phyloP scores from a whole-genome alignment of 177 flowering plant species.

The Telopea speciosissima region DNA sequence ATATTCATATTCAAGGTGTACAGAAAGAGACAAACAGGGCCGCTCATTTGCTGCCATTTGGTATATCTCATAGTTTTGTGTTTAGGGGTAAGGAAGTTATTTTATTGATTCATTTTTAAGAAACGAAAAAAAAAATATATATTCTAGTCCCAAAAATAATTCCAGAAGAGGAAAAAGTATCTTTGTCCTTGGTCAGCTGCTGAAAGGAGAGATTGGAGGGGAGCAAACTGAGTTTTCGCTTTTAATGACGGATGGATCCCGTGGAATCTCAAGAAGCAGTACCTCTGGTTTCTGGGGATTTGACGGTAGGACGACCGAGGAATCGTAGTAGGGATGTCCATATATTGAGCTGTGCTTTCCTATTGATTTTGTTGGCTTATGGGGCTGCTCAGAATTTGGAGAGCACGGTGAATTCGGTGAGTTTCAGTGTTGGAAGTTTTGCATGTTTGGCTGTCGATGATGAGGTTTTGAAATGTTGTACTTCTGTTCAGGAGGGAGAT shows the following conservation, averaged over 20 bases:
- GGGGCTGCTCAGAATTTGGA: conserved; percentile 91
- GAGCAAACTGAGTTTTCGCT: too few relatives aligned
- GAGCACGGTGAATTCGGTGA: conserved; percentile 71
- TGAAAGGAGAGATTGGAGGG: too few relatives aligned
- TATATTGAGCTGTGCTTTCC: conserved; percentile 63
- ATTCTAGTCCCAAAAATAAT: too few relatives aligned
- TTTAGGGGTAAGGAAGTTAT: too few relatives aligned
- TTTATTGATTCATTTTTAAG: too few relatives aligned
- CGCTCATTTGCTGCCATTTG: too few relatives aligned
- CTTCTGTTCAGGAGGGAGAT: conserved; percentile 43
- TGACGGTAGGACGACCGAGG: conserved; percentile 4
- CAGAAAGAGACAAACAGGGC: too few relatives aligned
- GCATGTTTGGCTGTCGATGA: neutral
- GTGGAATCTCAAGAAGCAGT: conserved; percentile 37
- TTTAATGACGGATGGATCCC: conserved; percentile 29
- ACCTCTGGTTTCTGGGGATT: conserved; percentile 27
- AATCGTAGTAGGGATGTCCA: conserved; percentile 65
- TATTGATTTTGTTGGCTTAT: conserved; percentile 74
- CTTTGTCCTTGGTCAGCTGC: too few relatives aligned
- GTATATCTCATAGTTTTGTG: too few relatives aligned
- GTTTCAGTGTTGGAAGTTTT: conserved; percentile 7
- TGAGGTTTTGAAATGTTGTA: neutral
- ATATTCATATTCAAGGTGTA: too few relatives aligned
- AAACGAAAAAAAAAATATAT: too few relatives aligned
- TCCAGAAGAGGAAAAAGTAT: too few relatives aligned